Conservation (phyloP, 2,329 filamentous ascomycete species). For the Juglanconis oblonga region DNA sequence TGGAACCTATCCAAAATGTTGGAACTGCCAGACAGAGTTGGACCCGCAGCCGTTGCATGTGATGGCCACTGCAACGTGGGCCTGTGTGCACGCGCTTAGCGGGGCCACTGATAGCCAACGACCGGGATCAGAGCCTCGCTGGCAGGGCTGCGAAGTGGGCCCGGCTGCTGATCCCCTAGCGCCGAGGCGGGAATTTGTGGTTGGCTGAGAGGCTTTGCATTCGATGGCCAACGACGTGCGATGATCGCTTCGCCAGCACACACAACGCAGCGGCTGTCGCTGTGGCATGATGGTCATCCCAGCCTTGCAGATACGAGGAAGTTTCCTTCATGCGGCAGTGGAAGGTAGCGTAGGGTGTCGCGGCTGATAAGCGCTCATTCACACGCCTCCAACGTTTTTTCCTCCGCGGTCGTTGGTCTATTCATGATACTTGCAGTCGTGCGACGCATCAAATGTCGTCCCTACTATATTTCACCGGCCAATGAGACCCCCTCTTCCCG, state of each 20-base stretch:
- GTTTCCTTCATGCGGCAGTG: not conserved
- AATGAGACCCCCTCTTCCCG: no score
- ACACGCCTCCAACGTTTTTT: not conserved
- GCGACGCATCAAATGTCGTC: no score
- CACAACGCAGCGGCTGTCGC: not conserved
- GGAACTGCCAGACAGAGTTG: no score
- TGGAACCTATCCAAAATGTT: no score
- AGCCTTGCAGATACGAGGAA: conserved; percentile 4
- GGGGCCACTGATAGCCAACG: not conserved
- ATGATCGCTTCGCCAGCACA: not conserved
- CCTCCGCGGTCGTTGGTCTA: no score
- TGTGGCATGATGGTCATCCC: not conserved
- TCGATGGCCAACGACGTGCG: not conserved
- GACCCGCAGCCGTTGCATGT: no score
- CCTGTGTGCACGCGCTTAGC: no score
- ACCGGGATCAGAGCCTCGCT: not conserved
- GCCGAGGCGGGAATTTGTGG: not conserved
- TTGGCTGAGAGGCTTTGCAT: no score
- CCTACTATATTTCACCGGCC: no score
- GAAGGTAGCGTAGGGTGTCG: not conserved
- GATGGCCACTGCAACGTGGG: no score
- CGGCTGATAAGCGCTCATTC: no score
- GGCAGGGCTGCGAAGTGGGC: not conserved
- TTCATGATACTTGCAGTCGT: no score
- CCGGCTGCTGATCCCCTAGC: not conserved